Conservation (phyloP, 2,329 filamentous ascomycete genomes). For the Xylariaceae sp. region DNA sequence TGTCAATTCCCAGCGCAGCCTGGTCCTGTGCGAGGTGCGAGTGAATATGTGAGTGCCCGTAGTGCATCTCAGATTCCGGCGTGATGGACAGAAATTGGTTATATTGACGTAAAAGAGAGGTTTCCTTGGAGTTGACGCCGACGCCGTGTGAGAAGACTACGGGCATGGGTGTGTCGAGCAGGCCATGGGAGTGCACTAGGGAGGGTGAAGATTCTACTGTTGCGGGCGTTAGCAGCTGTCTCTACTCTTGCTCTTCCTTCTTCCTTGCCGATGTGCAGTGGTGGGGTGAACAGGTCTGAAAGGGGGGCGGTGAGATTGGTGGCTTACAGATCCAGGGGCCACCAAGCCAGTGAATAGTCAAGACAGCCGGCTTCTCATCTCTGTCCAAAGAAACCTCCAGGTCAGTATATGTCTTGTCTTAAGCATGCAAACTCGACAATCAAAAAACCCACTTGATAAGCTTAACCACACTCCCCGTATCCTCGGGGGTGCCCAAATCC, state of each 20-base stretch:
- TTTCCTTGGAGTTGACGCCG: slow-evolving; percentile 39
- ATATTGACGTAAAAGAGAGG: slow-evolving; percentile 40
- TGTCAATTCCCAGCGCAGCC: slow-evolving; percentile 50
- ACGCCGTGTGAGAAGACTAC: slow-evolving; percentile 51
- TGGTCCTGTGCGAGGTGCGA: slow-evolving; percentile 46
- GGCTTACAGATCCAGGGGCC: slow-evolving; percentile 37
- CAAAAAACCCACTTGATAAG: slow-evolving; percentile 30
- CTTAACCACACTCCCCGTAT: slow-evolving; percentile 30
- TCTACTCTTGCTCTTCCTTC: not conserved
- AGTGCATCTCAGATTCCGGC: slow-evolving; percentile 57
- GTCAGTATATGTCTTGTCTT: not conserved
- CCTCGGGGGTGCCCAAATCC: slow-evolving; percentile 25
- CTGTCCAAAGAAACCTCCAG: not conserved
- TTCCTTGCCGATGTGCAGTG: not conserved
- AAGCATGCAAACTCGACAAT: not conserved
- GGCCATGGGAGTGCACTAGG: slow-evolving; percentile 32
- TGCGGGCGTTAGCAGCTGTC: not conserved
- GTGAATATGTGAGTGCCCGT: slow-evolving; percentile 47
- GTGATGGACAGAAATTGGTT: slow-evolving; percentile 56
- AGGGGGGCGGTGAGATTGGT: not conserved
- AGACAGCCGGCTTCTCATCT: slow-evolving; percentile 29
- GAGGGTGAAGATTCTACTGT: slow-evolving; percentile 36
- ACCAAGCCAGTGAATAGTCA: slow-evolving; percentile 43
- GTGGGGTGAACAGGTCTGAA: not conserved
- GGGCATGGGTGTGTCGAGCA: slow-evolving; percentile 43